Evolutionary conservation across 2,329 filamentous ascomycete genomes (phyloP), one percentile per base, ranked within the genome.

Genomic region (Rhynchosporium graminicola): DNA sequence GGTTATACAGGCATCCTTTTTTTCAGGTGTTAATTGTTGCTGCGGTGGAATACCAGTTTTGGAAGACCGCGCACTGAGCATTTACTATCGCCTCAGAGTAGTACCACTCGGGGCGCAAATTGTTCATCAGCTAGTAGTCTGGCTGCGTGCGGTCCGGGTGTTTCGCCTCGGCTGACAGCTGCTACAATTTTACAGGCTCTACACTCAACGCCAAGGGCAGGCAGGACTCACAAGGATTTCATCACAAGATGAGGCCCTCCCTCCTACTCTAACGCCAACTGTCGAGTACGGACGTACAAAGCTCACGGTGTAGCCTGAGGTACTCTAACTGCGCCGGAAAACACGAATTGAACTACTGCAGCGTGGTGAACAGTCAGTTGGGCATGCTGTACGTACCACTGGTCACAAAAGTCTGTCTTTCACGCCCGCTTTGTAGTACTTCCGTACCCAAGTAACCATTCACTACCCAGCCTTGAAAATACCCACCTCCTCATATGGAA

Each of bases 401-500:
- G 51, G 20, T 20, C 20, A 40, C 33, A 10, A 15, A 42, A 12
- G 6, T 42, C 15, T 15, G 20, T 42, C 36, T 2, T 10, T 10
- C 7, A 29, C 36, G 51, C 51, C 20, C 40, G 51, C 51, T 54
- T 54, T 54, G 40, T 8, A 46, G 4, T 10, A 48, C 46, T 47
- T 28, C 45, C 6, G 2, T 47, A 20, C 20, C 6, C 33, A 5
- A 36, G 2, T 5, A 2, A 36, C 6, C 46, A 12, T 8, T 20
- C 33, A 40, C 51, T 54, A 54, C 40, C 51, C 26, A 54, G 40
- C 33, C 51, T 54, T 54, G 51, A 54, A 52, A 54, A 54, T 54
- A 36, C 51, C 51, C 51, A 20, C 28, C 51, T 33, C 51, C 51
- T 54, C 51, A 42, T 20, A 12, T 42, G n/a, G 51, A 52, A 31